These are phyloP conservation scores for Pichia nanzhaoensis DNA, from an alignment of 805 yeast species.

Conservation along the genomic window DNA sequence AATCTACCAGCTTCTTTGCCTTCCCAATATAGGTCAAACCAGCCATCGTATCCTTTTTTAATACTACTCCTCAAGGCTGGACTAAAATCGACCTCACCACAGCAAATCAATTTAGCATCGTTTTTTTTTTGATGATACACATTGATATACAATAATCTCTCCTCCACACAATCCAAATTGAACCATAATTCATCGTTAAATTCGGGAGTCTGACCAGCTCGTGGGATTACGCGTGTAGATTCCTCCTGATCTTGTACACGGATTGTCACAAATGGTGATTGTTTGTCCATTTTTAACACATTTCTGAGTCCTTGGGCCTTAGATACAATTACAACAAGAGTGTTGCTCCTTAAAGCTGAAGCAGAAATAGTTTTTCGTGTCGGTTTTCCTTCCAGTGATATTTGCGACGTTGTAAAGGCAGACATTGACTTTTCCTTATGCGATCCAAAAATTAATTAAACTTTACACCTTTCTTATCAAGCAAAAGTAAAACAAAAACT, in stretches of 20 bases:
- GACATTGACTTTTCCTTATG: slow-evolving; percentile 2
- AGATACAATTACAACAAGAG: slow-evolving; percentile 66
- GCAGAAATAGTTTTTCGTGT: not conserved
- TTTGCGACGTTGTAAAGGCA: slow-evolving; percentile 8
- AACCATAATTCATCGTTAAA: slow-evolving; percentile 79
- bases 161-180: slow-evolving; percentile 54
- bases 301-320: slow-evolving; percentile 86
- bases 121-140: slow-evolving; percentile 79
- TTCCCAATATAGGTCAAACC: slow-evolving; percentile 69
- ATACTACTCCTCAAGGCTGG: slow-evolving; percentile 61
- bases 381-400: slow-evolving; percentile 1
- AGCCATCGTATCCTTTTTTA: slow-evolving; percentile 73
- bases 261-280: slow-evolving; percentile 82
- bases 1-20: slow-evolving; percentile 81
- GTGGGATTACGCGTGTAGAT: slow-evolving; percentile 63
- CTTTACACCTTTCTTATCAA: too few species aligned
- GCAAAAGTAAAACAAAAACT: not conserved
- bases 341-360: slow-evolving; percentile 26
- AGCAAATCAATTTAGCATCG: slow-evolving; percentile 84
- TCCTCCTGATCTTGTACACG: slow-evolving; percentile 78
- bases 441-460: not conserved
- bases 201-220: slow-evolving; percentile 93
- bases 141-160: slow-evolving; percentile 59
- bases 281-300: slow-evolving; percentile 80
- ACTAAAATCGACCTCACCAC: slow-evolving; percentile 68